Evolutionary conservation across 2,329 filamentous ascomycete species (phyloP), one percentile per base, ranked within the genome.

Genomic region (Cladosporium cucumerinum): DNA sequence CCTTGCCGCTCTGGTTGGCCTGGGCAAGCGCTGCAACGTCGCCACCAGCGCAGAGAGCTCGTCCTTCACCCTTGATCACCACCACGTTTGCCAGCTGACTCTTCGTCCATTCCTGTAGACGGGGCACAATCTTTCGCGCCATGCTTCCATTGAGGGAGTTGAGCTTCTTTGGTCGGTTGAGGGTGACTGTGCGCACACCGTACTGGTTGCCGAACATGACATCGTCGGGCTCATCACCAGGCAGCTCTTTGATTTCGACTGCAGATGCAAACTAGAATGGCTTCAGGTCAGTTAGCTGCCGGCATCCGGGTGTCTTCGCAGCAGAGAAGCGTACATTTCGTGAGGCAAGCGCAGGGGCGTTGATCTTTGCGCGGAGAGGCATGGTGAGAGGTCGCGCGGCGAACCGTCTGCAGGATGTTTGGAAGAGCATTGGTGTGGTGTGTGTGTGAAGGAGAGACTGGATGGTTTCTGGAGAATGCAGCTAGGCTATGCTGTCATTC

Each of bases 141-240:
- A 99, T 99, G 65, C 93, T 97, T 61, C 85, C 91, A 78, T 96
- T 93, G 70, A 99, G 87, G 28, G 94, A 90, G 80, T 99, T 98
- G 77, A 93, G 85, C 82, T 97, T 97, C 75, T 86, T 84, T 6
- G 94, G 95, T 66, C 95, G 89, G 82, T 99, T 99, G 71, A 99
- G 90, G 81, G 97, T 90, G 74, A 99, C 89, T 71, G 90, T 93
- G 68, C 95, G 91, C 59, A 98, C 86, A 69, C 95, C 95, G 79
- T 95, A 97, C 72, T 90, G 85, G 75, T 87, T 92, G 78, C 87
- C 88, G 84, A 99, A 99, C 66, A 97, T 83, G 70, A 99, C 95
- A 86, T 99, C 95, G 76, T 96, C 89, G 68, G 89, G 83, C 61
- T 93, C 88, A 78, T 97, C 92, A 65, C 81, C 85, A 26, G 84